phyloP scores from a whole-genome alignment of 169 alveolate species.

The Perkinsus marinus region DNA sequence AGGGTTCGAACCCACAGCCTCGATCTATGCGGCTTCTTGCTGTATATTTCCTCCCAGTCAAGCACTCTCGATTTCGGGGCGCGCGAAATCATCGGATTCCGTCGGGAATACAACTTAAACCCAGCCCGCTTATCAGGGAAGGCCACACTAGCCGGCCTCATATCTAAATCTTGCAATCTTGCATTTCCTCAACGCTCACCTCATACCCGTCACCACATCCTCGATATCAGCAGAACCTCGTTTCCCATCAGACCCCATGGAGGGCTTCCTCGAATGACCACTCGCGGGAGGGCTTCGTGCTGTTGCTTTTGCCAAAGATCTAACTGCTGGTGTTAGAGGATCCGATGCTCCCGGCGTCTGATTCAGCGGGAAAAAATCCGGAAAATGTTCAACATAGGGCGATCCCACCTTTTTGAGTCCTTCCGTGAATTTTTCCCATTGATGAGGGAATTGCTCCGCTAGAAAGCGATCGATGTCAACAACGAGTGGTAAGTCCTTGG shows the following conservation, averaged over 20 bases:
- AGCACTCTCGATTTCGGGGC: conserved; percentile 7
- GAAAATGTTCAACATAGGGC: background rate
- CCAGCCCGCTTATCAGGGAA: background rate
- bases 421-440: background rate
- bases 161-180: background rate
- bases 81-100: background rate
- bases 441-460: background rate
- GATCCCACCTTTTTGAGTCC: background rate
- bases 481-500: background rate
- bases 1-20: background rate
- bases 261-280: background rate
- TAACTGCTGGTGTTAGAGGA: background rate
- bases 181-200: background rate
- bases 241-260: background rate
- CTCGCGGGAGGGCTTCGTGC: background rate
- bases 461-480: background rate
- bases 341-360: background rate
- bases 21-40: background rate
- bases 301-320: background rate
- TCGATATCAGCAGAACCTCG: background rate
- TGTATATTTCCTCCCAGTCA: conserved; percentile 19
- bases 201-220: background rate
- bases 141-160: background rate
- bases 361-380: no score
- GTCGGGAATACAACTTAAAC: background rate